phyloP scores from a whole-genome alignment of 1,284 basidiomycete species.

The Ustilago curta region DNA sequence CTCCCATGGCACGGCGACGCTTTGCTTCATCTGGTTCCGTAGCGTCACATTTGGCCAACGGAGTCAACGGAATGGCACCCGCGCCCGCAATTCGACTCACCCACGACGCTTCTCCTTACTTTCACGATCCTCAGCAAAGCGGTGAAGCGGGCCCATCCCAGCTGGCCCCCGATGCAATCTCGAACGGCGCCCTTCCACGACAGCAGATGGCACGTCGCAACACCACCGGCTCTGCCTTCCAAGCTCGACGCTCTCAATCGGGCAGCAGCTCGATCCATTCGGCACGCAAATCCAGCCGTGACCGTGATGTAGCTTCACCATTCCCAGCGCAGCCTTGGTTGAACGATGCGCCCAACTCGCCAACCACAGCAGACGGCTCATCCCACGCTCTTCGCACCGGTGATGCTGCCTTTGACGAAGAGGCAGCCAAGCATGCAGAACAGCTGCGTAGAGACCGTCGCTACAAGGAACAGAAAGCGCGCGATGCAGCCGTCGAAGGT shows the following conservation, averaged over 20 bases:
- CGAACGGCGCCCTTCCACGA: constrained; percentile 26
- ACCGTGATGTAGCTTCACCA: constrained; percentile 32
- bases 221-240: constrained; percentile 54
- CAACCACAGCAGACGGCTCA: constrained; percentile 26
- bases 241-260: constrained; percentile 37
- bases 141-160: constrained; percentile 21
- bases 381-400: constrained; percentile 56
- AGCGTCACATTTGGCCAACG: constrained; percentile 18
- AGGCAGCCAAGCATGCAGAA: constrained; percentile 64
- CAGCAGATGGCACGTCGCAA: constrained; percentile 48
- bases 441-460: constrained; percentile 59
- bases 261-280: constrained; percentile 32
- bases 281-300: constrained; percentile 38
- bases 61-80: constrained; percentile 3
- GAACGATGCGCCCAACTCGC: constrained; percentile 38
- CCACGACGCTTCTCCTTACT: constrained; percentile 44
- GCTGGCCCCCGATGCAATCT: neutral
- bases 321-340: constrained; percentile 31
- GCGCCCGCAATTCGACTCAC: constrained; percentile 49
- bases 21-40: constrained; percentile 27
- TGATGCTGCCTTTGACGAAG: constrained; percentile 65
- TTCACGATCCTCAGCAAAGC: constrained; percentile 18
- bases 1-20: constrained; percentile 26
- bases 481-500: constrained; percentile 41
- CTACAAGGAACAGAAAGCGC: constrained; percentile 59